These are phyloP conservation scores for Starmerella stigmatis DNA, from an alignment of 805 yeast species.

Conservation along the genomic window DNA sequence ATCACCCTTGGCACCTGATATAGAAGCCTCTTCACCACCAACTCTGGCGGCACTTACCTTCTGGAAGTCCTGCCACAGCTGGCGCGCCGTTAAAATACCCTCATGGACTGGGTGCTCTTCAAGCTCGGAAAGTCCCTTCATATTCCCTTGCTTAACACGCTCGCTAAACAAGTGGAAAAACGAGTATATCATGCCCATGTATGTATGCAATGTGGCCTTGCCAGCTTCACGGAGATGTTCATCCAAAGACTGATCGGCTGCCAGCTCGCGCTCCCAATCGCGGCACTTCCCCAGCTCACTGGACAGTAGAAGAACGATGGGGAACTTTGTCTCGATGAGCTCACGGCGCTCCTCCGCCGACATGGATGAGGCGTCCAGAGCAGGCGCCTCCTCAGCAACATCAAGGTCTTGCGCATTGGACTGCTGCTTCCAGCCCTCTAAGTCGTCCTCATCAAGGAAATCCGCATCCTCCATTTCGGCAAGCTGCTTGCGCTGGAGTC, in stretches of 20 bases:
- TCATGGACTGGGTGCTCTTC: conserved; percentile 89
- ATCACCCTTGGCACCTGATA: not conserved
- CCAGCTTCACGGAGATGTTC: conserved; percentile 35
- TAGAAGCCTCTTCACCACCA: conserved; percentile 23
- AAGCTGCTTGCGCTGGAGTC: conserved; percentile 71
- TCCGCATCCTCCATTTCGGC: conserved; percentile 65
- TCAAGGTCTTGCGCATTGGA: conserved; percentile 36
- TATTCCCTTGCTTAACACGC: conserved; percentile 41
- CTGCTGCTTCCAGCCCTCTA: conserved; percentile 66
- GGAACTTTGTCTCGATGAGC: conserved; percentile 53
- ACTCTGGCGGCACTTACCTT: conserved; percentile 29
- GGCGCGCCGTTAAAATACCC: conserved; percentile 66
- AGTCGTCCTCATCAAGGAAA: conserved; percentile 62
- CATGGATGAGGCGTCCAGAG: conserved; percentile 40
- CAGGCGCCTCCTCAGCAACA: conserved; percentile 29
- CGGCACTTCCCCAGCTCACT: conserved; percentile 46
- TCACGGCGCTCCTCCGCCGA: conserved; percentile 44
- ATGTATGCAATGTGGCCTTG: conserved; percentile 61
- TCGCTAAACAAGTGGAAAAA: conserved; percentile 68
- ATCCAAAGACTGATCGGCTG: conserved; percentile 2
- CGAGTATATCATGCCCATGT: conserved; percentile 64
- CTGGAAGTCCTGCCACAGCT: conserved; percentile 78
- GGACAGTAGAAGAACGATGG: conserved; percentile 72
- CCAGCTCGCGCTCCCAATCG: conserved; percentile 22
- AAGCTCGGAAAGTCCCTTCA: conserved; percentile 38